Percentiles rank a stretch among this genome's conserved stretches.
Conservation (phyloP, 257 asterid genomes). For the Solanum phureja region DNA sequence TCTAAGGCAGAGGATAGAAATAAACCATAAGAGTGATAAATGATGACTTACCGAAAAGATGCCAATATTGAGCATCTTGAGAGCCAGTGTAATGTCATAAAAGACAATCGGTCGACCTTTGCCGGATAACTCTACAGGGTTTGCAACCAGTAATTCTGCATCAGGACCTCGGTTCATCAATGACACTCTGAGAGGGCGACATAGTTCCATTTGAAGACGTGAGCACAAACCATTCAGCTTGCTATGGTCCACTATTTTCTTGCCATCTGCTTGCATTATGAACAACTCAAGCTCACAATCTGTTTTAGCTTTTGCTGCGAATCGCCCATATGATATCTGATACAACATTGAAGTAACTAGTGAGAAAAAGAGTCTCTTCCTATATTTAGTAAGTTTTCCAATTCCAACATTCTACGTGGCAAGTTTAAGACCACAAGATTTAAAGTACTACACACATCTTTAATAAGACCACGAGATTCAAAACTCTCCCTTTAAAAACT, state of each 20-base stretch:
- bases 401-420: background rate
- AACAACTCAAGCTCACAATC: slow-evolving; percentile 79
- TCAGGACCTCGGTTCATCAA: slow-evolving; percentile 82
- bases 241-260: slow-evolving; percentile 64
- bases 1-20: background rate
- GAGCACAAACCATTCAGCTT: slow-evolving; percentile 41
- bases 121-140: slow-evolving; percentile 79
- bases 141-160: slow-evolving; percentile 71
- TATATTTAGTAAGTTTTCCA: background rate
- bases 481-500: background rate
- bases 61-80: slow-evolving; percentile 61
- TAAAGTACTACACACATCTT: background rate
- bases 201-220: slow-evolving; percentile 67
- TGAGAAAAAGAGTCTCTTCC: background rate
- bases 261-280: slow-evolving; percentile 77
- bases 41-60: slow-evolving; percentile 58
- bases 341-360: background rate
- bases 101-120: slow-evolving; percentile 86
- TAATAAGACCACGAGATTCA: background rate
- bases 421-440: background rate
- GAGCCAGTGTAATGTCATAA: slow-evolving; percentile 76
- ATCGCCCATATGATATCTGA: slow-evolving; percentile 83
- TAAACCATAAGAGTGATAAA: background rate
- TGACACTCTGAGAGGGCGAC: slow-evolving; percentile 73
- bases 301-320: slow-evolving; percentile 36